These are phyloP conservation scores for Dothidotthia symphoricarpi DNA, from an alignment of 2,329 filamentous ascomycete species.

Conservation along the genomic window DNA sequence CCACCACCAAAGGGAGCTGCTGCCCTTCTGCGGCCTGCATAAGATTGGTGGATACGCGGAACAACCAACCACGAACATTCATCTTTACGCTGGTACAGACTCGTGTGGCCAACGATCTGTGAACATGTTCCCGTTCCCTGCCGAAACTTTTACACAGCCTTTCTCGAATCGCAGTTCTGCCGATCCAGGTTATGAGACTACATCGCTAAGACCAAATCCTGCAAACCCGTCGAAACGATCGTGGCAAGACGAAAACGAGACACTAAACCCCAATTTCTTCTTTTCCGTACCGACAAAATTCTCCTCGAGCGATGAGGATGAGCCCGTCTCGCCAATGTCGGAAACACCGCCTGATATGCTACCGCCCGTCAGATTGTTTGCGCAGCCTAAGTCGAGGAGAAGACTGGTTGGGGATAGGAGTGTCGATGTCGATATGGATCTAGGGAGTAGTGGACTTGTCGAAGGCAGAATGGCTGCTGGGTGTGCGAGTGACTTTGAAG, in stretches of 20 bases:
- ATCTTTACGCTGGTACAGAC: conserved; percentile 39
- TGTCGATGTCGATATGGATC: conserved; percentile 29
- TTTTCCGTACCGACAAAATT: conserved; percentile 21
- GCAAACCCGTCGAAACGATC: conserved; percentile 44
- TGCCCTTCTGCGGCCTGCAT: conserved; percentile 78
- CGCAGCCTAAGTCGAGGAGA: conserved; percentile 31
- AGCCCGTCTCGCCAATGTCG: conserved; percentile 37
- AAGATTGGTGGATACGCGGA: conserved; percentile 67
- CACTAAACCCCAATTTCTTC: conserved; percentile 29
- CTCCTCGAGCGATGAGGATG: conserved; percentile 28
- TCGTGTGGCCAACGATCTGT: conserved; percentile 32
- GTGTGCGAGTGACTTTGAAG: conserved; percentile 61
- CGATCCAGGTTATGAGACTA: conserved; percentile 28
- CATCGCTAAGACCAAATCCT: conserved; percentile 22
- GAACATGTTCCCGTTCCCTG: conserved; percentile 31
- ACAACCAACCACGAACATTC: conserved; percentile 51
- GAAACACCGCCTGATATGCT: conserved; percentile 27
- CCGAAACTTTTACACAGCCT: conserved; percentile 36
- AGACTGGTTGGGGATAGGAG: conserved; percentile 12
- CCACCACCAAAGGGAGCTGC: conserved; percentile 58
- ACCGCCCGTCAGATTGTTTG: conserved; percentile 27
- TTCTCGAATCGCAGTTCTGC: conserved; percentile 35
- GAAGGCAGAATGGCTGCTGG: conserved; percentile 37
- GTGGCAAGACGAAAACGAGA: conserved; percentile 42
- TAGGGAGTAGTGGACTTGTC: conserved; percentile 29